A percentile compares a stretch with the other conserved stretches of the same genome.
phyloP scores from a whole-genome alignment of 1,284 basidiomycete genomes.

The Marasmius fiardii region DNA sequence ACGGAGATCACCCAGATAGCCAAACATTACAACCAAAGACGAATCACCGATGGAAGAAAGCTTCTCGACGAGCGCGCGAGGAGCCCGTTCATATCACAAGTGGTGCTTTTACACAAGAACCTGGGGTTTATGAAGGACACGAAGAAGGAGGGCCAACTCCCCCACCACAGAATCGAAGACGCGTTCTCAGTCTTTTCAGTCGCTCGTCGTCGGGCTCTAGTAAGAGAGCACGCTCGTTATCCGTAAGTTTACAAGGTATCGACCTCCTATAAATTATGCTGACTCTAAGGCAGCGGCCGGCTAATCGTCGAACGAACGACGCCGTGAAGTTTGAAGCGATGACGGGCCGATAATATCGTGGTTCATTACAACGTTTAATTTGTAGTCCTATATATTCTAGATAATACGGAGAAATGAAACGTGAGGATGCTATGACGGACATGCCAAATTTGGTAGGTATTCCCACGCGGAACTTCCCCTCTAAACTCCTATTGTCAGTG shows the following conservation, averaged over 20 bases:
- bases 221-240: background rate
- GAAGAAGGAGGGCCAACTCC: background rate
- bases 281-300: background rate
- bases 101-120: slow-evolving; percentile 26
- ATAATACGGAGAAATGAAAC: background rate
- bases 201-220: background rate
- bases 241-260: background rate
- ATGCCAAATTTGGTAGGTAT: no score
- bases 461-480: no score
- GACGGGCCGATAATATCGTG: no score
- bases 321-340: no score
- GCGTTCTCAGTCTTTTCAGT: background rate
- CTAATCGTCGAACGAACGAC: background rate
- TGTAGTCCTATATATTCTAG: background rate
- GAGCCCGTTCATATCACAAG: slow-evolving; percentile 16
- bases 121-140: slow-evolving; percentile 25
- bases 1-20: background rate
- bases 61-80: slow-evolving; percentile 18
- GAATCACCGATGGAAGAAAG: slow-evolving; percentile 19
- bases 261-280: background rate
- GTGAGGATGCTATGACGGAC: no score
- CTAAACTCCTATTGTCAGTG: no score
- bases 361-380: background rate
- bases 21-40: background rate
- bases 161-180: background rate